These are phyloP conservation scores for Penicillium longicatenatum DNA, from an alignment of 495 filamentous ascomycete genomes.

Conservation along the genomic window DNA sequence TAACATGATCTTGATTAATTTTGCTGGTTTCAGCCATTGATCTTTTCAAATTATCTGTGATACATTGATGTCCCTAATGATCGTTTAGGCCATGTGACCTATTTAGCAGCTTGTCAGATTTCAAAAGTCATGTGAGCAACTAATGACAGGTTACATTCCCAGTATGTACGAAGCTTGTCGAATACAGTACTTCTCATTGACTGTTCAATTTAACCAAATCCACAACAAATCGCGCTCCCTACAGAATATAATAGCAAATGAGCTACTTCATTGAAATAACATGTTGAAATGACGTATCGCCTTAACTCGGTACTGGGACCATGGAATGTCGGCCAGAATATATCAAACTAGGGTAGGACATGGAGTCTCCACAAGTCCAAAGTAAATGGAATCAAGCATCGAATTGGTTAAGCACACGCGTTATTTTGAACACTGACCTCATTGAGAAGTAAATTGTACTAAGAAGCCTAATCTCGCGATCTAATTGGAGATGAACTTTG, in stretches of 20 bases:
- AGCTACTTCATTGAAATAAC: background rate
- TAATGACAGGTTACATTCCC: too few species aligned
- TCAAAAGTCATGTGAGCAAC: too few species aligned
- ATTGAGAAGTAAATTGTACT: background rate
- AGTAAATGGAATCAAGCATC: background rate
- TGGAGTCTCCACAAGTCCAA: background rate
- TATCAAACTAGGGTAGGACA: background rate
- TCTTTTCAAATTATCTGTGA: too few species aligned
- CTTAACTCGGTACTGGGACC: background rate
- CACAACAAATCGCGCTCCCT: background rate
- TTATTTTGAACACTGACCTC: background rate
- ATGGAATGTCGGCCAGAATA: background rate
- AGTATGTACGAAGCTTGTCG: background rate
- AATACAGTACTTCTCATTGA: background rate
- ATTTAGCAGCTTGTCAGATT: too few species aligned
- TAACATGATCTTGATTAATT: too few species aligned
- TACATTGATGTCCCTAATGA: too few species aligned
- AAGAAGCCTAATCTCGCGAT: background rate
- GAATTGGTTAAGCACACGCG: background rate
- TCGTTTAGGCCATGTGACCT: background rate
- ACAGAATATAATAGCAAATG: background rate
- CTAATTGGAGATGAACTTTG: background rate
- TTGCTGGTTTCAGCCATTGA: too few species aligned
- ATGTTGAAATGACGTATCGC: background rate
- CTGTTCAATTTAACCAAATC: background rate